Base-by-base conservation (phyloP, 805 yeast genomes). In the Candida saitoana region DNA sequence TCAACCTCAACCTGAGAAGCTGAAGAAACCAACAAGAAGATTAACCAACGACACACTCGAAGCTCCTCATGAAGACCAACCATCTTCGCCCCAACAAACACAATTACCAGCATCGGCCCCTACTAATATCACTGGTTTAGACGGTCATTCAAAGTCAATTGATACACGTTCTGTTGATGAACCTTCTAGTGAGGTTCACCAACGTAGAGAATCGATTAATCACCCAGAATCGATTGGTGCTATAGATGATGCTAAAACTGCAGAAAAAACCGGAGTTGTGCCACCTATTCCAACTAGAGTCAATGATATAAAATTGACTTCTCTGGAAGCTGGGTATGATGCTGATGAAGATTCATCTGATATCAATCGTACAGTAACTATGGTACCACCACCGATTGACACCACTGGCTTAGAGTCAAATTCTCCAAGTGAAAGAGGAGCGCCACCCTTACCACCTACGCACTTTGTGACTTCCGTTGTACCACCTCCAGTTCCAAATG, bases 281-380 rank as follows among this genome's bases (percentile, higher is more conserved):
- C 16, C 32, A 29, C 5, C 16, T 9, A 6, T 29, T 29, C 32
- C 32, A 29, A 14, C 32, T 5, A 29, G 32, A 29, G 11, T 29
- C 16, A 9, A 29, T 14, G 18, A 36, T 16, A 22, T 36, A 55
- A 1, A 43, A 52, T 3, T 62, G 57, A 36, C 67, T 66, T 7
- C 24, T 14, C 18, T 36, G 31, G 38, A 36, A 36, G 76, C 87
- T 1, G 88, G 88, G 0, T 82, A 82, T 52, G 87, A 84, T 42
- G 87, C 87, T 0, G 89, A 84, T 54, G 85, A 77, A 37, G 74
- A 69, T 39, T 48, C 61, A 9, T 65, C 71, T 12, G 72, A 64
- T 45, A 55, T 53, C 15, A 40, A 48, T 20, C 42, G 47, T 39
- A 18, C 49, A 14, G 12, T 16, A 20, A 7, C 36, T 9, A 11